These are phyloP conservation scores for Sideroxylon spinosum DNA, from an alignment of 179 eudicot genomes.

Conservation along the genomic window DNA sequence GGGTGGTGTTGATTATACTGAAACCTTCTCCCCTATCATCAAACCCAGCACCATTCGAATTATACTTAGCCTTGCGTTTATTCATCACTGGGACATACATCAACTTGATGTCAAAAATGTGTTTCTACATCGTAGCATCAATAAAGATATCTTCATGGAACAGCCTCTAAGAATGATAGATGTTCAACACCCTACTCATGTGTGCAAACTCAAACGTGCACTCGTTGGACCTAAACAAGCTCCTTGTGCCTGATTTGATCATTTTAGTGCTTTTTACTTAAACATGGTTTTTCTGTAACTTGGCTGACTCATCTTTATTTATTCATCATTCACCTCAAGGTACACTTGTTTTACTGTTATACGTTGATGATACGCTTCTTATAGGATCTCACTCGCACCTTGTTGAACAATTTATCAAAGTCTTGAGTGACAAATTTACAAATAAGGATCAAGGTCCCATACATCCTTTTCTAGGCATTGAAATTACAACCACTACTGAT, in stretches of 20 bases:
- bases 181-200: background rate
- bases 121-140: background rate
- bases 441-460: conserved; percentile 4
- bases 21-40: background rate
- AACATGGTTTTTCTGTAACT: background rate
- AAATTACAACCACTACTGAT: background rate
- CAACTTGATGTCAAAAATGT: conserved; percentile 15
- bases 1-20: background rate
- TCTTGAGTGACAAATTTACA: background rate
- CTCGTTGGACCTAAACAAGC: background rate
- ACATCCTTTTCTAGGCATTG: background rate
- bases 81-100: background rate
- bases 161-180: background rate
- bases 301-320: background rate
- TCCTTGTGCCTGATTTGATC: conserved; percentile 1
- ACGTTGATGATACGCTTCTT: conserved; percentile 15
- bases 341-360: background rate
- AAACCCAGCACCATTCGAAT: conserved; percentile 2
- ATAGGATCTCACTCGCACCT: background rate
- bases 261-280: background rate
- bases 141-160: background rate
- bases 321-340: background rate
- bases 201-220: background rate
- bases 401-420: no score
- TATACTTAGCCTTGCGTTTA: background rate